Conservation (phyloP, 768 basidiomycete genomes). For the Amanita subjunquillea region DNA sequence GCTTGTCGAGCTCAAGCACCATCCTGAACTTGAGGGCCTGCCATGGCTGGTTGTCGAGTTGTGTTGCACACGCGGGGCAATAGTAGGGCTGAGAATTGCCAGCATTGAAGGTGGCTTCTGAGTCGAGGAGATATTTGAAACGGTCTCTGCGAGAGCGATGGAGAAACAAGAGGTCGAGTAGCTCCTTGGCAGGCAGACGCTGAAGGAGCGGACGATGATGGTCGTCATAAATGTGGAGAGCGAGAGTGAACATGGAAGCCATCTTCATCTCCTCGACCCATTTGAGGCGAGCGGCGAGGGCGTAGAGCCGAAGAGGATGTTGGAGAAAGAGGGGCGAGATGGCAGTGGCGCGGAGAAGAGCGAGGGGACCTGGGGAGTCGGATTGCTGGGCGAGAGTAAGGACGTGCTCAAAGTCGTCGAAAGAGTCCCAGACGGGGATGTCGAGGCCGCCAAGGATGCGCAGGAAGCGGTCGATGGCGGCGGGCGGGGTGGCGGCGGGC, state of each 20-base stretch:
- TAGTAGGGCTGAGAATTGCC: slow-evolving; percentile 22
- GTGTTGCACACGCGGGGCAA: slow-evolving; percentile 23
- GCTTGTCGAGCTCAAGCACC: slow-evolving; percentile 26
- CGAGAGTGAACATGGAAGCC: slow-evolving; percentile 31
- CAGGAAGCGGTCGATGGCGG: slow-evolving; percentile 26
- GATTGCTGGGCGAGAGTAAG: slow-evolving; percentile 33
- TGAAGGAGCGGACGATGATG: slow-evolving; percentile 20
- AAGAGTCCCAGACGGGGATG: slow-evolving; percentile 27
- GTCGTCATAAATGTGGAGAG: slow-evolving; percentile 26
- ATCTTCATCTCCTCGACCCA: slow-evolving; percentile 34
- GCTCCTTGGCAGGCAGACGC: slow-evolving; percentile 20
- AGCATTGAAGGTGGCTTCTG: slow-evolving; percentile 23
- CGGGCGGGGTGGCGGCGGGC: not conserved
- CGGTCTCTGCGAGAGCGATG: slow-evolving; percentile 29
- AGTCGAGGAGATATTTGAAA: slow-evolving; percentile 25
- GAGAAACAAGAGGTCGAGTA: slow-evolving; percentile 28
- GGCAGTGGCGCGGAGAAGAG: slow-evolving; percentile 29
- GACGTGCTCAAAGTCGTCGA: slow-evolving; percentile 28
- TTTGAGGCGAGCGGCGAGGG: slow-evolving; percentile 29
- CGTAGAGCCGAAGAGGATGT: slow-evolving; percentile 38
- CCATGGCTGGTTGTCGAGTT: slow-evolving; percentile 27
- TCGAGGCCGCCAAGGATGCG: slow-evolving; percentile 31
- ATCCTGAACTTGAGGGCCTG: slow-evolving; percentile 28
- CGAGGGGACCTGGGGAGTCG: slow-evolving; percentile 33
- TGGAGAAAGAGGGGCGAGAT: slow-evolving; percentile 30